Evolutionary conservation across 139 green algal species (phyloP).

Genomic region (Microglena sp.): DNA sequence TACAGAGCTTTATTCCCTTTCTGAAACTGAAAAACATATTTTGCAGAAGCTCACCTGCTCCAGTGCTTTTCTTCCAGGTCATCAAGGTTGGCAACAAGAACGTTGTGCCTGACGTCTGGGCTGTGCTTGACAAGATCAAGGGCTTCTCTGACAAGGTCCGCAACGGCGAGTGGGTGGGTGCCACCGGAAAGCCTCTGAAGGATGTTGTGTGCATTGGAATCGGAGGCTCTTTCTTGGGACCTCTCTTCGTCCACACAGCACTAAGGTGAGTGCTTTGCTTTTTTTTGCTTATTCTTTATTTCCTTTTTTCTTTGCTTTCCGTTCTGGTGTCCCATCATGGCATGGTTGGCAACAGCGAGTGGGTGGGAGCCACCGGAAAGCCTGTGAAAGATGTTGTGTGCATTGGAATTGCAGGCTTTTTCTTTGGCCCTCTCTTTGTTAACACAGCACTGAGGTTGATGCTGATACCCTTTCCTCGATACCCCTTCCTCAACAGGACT

Average conservation of each 20-base stretch:
- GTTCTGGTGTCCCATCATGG: slow-evolving; percentile 18
- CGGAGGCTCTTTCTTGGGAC: slow-evolving; percentile 91
- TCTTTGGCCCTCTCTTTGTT: slow-evolving; percentile 94
- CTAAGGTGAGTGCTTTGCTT: slow-evolving; percentile 45
- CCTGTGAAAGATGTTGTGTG: slow-evolving; percentile 88
- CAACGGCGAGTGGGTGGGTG: slow-evolving; percentile 80
- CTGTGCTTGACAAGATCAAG: slow-evolving; percentile 98
- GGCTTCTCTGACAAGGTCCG: slow-evolving; percentile 80
- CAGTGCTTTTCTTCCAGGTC: no score
- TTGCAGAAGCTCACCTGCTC: no score
- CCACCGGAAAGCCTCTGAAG: slow-evolving; percentile 91
- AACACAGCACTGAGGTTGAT: slow-evolving; percentile 81
- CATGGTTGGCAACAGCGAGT: slow-evolving; percentile 78
- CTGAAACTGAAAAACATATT: no score
- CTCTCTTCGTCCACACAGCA: slow-evolving; percentile 98
- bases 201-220: slow-evolving; percentile 96
- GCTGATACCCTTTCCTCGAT: no score
- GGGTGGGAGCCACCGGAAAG: slow-evolving; percentile 87
- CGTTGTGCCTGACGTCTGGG: slow-evolving; percentile 93
- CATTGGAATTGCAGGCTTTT: slow-evolving; percentile 94
- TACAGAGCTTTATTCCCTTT: no score
- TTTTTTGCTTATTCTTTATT: no score
- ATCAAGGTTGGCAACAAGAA: slow-evolving; percentile 79
- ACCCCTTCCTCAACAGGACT: slow-evolving; percentile 21
- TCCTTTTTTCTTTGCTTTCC: background rate